phyloP scores from a whole-genome alignment of 306 rosid species.

The Begonia peltatifolia region DNA sequence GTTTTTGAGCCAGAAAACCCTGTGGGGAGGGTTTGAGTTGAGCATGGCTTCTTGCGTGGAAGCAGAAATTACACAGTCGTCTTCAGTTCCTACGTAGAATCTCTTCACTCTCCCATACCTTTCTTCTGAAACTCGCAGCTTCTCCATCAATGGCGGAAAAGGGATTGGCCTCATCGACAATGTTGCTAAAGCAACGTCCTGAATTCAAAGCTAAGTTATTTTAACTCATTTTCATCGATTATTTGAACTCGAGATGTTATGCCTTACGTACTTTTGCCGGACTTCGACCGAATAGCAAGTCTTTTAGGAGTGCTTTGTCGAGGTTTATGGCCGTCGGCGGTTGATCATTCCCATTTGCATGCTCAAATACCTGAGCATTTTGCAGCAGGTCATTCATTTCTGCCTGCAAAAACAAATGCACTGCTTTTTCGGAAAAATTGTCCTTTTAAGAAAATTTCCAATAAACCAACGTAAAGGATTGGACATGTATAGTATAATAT shows the following conservation, averaged over 20 bases:
- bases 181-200: conserved; percentile 89
- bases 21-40: conserved; percentile 52
- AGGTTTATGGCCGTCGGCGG: conserved; percentile 85
- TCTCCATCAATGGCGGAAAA: conserved; percentile 73
- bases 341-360: conserved; percentile 63
- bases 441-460: no score
- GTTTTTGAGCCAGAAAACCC: conserved; percentile 54
- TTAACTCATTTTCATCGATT: no score
- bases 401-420: conserved; percentile 30
- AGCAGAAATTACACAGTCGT: conserved; percentile 68
- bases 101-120: conserved; percentile 72
- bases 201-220: not conserved
- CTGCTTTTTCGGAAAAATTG: no score
- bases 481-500: no score
- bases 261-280: conserved; percentile 48
- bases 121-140: conserved; percentile 48
- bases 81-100: conserved; percentile 63
- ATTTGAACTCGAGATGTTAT: no score
- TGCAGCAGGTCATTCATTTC: conserved; percentile 64
- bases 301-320: conserved; percentile 54
- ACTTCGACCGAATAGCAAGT: conserved; percentile 76
- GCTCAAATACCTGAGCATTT: conserved; percentile 64
- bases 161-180: conserved; percentile 89
- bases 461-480: no score
- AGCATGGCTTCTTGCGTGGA: conserved; percentile 60